Percentiles rank a stretch among this genome's conserved stretches.
Conservation (phyloP, 176 grass and related monocot genomes). For the Tillandsia fasciculata region DNA sequence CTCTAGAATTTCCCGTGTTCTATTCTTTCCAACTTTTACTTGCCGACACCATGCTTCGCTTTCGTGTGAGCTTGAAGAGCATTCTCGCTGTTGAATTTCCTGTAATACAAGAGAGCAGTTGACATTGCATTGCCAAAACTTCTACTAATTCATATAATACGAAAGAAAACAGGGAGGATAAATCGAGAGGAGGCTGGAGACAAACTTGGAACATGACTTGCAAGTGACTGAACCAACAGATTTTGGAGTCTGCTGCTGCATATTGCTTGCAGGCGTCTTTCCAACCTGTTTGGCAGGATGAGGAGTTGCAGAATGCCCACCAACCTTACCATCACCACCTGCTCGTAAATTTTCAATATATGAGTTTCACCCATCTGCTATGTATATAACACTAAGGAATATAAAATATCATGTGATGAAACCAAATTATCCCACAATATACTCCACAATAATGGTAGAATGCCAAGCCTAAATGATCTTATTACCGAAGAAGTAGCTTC, state of each 20-base stretch:
- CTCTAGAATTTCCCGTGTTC: background rate
- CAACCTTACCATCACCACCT: slow-evolving; percentile 53
- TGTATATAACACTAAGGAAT: background rate
- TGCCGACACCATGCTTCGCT: slow-evolving; percentile 39
- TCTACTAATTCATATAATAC: background rate
- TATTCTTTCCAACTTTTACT: background rate
- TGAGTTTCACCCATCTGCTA: background rate
- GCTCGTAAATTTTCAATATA: background rate
- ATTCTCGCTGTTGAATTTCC: slow-evolving; percentile 68
- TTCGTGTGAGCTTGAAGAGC: slow-evolving; percentile 58
- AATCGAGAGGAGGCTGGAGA: background rate
- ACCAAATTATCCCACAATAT: background rate
- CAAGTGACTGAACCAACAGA: slow-evolving; percentile 43
- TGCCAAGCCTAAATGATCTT: background rate
- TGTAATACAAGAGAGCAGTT: slow-evolving; percentile 2
- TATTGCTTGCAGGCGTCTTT: slow-evolving; percentile 51
- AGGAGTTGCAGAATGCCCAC: slow-evolving; percentile 58
- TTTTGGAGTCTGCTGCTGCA: slow-evolving; percentile 57
- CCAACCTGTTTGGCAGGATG: slow-evolving; percentile 56
- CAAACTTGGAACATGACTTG: slow-evolving; percentile 82
- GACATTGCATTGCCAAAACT: background rate
- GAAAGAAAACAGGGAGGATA: background rate
- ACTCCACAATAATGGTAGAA: no score
- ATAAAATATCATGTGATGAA: background rate
- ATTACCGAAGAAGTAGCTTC: no score